Evolutionary conservation across 1,284 basidiomycete genomes (phyloP), one percentile per base, ranked within the genome.

Genomic region (Peniophora sp.): DNA sequence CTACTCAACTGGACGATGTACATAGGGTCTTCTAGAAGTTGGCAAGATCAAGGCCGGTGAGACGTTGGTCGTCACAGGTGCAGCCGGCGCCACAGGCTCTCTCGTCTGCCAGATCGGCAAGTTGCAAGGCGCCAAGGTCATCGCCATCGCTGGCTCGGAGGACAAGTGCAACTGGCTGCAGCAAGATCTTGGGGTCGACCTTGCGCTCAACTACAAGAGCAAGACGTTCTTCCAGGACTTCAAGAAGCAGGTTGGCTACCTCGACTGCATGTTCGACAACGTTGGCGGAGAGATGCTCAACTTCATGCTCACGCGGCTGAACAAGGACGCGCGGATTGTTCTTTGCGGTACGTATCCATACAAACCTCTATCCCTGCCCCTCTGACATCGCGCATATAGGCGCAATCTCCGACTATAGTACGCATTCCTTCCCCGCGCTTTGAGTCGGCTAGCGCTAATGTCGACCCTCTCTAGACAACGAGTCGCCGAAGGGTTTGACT

Each of bases 221-320:
- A 45, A 45, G 3, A 51, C 47, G 14, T 53, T 47, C 27, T 70
- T 68, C 52, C 65, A 79, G 35, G 79, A 91, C 47, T 79, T 87
- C 63, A 82, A 78, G 63, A 66, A 74, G 32, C 64, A 61, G 11
- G 73, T 84, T 45, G 81, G 81, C 2, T 86, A 80, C 58, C 58
- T 88, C 10, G 89, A 94, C 59, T 84, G 89, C 3, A 91, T 76
- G 69, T 94, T 92, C 62, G 92, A 94, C 64, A 94, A 94, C 62
- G 90, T 93, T 52, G 90, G 90, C 20, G 91, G 90, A 1, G 82
- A 89, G 39, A 87, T 91, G 47, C 72, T 95, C 54, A 85, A 95
- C 63, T 73, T 90, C 60, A 78, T 80, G 32, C 67, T 95, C 54
- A 77, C 77, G 36, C 72, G 85, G 52, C 66, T 45, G n/a, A 92